phyloP scores from a whole-genome alignment of 2,329 filamentous ascomycete species.

The Aureobasidium sp. region DNA sequence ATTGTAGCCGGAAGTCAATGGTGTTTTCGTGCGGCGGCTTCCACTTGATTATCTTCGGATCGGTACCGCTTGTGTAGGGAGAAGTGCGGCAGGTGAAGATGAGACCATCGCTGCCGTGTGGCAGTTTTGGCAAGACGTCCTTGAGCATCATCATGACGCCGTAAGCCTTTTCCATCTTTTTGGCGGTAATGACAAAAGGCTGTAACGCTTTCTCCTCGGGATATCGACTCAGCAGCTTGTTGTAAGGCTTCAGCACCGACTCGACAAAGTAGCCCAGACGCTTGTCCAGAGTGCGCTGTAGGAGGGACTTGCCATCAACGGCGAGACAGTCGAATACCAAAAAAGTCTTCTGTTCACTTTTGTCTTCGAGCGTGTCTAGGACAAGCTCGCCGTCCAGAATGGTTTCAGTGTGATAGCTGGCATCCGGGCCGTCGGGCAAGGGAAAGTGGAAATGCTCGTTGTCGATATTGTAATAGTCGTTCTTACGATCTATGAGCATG shows the following conservation, averaged over 20 bases:
- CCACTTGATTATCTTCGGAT: conserved; percentile 94
- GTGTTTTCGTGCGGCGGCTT: conserved; percentile 94
- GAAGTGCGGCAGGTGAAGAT: conserved; percentile 95
- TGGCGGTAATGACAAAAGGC: conserved; percentile 78
- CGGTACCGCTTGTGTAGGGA: conserved; percentile 82
- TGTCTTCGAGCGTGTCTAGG: conserved; percentile 65
- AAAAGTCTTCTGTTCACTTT: conserved; percentile 66
- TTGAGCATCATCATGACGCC: conserved; percentile 88
- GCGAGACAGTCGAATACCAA: conserved; percentile 91
- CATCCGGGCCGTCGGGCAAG: conserved; percentile 50
- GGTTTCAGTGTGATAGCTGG: conserved; percentile 69
- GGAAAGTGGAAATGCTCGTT: conserved; percentile 72
- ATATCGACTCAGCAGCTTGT: conserved; percentile 47
- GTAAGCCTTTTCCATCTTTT: conserved; percentile 83
- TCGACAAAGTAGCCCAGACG: conserved; percentile 80
- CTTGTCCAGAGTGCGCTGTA: conserved; percentile 77
- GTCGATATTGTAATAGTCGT: conserved; percentile 86
- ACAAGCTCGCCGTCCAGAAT: conserved; percentile 92
- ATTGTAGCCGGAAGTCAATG: conserved; percentile 76
- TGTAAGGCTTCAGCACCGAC: conserved; percentile 65
- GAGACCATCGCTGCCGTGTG: conserved; percentile 90
- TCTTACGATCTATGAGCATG: conserved; percentile 95
- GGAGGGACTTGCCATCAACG: conserved; percentile 67
- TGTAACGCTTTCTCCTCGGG: conserved; percentile 63
- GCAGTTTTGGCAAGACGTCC: conserved; percentile 71